Conservation (phyloP, 2,329 filamentous ascomycete species). For the Harringtonia lauricola region DNA sequence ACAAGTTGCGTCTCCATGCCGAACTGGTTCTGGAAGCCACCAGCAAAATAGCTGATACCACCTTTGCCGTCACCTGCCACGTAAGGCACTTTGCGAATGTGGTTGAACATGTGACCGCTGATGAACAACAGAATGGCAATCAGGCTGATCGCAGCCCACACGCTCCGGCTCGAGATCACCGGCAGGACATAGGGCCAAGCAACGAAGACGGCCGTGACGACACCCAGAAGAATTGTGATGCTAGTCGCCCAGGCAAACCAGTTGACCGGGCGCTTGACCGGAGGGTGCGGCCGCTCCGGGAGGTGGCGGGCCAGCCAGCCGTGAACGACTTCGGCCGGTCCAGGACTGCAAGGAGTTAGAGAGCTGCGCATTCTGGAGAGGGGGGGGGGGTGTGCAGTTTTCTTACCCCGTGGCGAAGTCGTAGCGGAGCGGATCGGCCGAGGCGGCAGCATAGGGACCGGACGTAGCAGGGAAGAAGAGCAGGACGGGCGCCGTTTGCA, state of each 20-base stretch:
- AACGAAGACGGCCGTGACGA: conserved; percentile 56
- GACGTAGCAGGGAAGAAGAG: conserved; percentile 77
- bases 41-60: conserved; percentile 80
- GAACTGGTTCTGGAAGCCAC: conserved; percentile 86
- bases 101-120: conserved; percentile 98
- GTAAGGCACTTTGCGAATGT: conserved; percentile 92
- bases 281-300: conserved; percentile 64
- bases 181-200: conserved; percentile 72
- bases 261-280: conserved; percentile 77
- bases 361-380: not conserved
- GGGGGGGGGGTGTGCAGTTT: no score
- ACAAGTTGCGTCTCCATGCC: conserved; percentile 94
- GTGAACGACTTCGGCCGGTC: conserved; percentile 68
- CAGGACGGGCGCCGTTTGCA: conserved; percentile 89
- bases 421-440: conserved; percentile 61
- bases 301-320: conserved; percentile 70
- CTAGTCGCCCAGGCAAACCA: conserved; percentile 63
- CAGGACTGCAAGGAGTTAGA: conserved; percentile 60
- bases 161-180: conserved; percentile 75
- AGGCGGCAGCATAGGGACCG: conserved; percentile 65
- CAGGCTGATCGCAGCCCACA: conserved; percentile 86
- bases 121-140: conserved; percentile 88
- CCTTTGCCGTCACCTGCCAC: conserved; percentile 76
- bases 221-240: conserved; percentile 58
- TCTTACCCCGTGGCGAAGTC: conserved; percentile 74